A percentile compares a stretch with the other conserved stretches of the same genome.
Conservation (phyloP, 139 green algal genomes). For the Chlamydomonas sphaeroides region DNA sequence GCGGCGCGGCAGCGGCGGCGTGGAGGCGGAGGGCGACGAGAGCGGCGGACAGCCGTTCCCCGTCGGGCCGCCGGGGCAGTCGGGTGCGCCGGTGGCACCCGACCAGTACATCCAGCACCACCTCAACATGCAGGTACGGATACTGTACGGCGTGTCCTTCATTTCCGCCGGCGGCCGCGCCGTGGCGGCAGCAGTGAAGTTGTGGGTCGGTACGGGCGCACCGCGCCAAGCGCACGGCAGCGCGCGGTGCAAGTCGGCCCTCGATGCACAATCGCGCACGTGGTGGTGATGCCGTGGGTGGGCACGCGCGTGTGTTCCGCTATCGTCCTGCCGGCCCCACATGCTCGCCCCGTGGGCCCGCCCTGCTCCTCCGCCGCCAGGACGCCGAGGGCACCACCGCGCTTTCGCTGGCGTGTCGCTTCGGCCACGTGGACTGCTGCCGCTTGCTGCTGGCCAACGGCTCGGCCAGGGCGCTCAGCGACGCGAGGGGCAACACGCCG, state of each 20-base stretch:
- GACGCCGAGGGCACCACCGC: constrained; percentile 30
- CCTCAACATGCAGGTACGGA: constrained; percentile 38
- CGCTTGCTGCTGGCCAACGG: constrained; percentile 45
- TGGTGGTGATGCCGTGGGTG: too few species aligned
- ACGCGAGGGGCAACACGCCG: constrained; percentile 34
- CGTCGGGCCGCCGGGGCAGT: neutral
- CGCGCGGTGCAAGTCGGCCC: too few species aligned
- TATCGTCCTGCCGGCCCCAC: too few species aligned
- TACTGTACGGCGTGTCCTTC: too few species aligned
- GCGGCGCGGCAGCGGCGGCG: neutral
- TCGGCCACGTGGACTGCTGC: constrained; percentile 33
- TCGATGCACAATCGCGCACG: too few species aligned
- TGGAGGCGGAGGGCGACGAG: neutral
- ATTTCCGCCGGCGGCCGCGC: too few species aligned
- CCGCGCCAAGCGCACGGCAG: too few species aligned
- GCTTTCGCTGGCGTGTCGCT: constrained; percentile 19
- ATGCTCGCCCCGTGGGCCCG: too few species aligned
- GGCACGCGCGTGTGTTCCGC: too few species aligned
- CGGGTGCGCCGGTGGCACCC: neutral
- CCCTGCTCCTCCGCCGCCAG: neutral
- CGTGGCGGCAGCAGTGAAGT: too few species aligned
- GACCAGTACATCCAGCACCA: constrained; percentile 36
- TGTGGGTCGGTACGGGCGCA: too few species aligned
- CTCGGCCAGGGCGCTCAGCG: constrained; percentile 3
- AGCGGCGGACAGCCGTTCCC: neutral